Evolutionary conservation across 2,329 filamentous ascomycete genomes (phyloP).

Genomic region (Fusarium udum): DNA sequence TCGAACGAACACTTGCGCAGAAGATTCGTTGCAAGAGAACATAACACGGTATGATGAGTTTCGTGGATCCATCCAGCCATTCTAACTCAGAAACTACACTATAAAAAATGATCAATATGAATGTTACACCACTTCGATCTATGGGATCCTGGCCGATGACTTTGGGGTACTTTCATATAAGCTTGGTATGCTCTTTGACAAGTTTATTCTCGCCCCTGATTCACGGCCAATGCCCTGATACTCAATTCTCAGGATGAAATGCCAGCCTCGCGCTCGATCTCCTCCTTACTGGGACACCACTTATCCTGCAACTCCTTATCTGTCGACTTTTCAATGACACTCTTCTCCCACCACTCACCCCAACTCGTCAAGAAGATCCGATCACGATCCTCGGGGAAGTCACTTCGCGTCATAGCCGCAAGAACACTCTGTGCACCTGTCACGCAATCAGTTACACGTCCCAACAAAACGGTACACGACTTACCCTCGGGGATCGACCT

Average conservation of each 20-base stretch:
- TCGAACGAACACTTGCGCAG: too few relatives aligned
- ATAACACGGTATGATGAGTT: too few relatives aligned
- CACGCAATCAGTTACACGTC: conserved; percentile 12
- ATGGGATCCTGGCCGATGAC: too few relatives aligned
- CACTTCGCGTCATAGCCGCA: conserved; percentile 54
- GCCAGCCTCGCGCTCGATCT: conserved; percentile 57
- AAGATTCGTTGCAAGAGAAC: too few relatives aligned
- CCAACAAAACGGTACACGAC: not conserved
- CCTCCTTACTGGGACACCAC: conserved; percentile 59
- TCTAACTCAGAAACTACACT: too few relatives aligned
- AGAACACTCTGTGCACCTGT: conserved; percentile 58
- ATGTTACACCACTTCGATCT: too few relatives aligned
- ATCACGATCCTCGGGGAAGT: conserved; percentile 61
- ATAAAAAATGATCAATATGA: too few relatives aligned
- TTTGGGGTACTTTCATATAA: not conserved
- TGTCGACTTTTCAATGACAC: conserved; percentile 52
- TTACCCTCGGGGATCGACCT: conserved; percentile 59
- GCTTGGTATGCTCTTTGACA: not conserved
- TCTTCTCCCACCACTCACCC: conserved; percentile 65
- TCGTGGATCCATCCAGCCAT: too few relatives aligned
- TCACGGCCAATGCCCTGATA: rapidly evolving
- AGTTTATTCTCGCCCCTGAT: not conserved
- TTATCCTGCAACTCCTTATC: conserved; percentile 61
- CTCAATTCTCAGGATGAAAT: conserved; percentile 7
- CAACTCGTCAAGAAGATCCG: conserved; percentile 65